A percentile compares a stretch with the other conserved stretches of the same genome.
Conservation (phyloP, 768 basidiomycete genomes). For the Leccinellum rugosiceps region DNA sequence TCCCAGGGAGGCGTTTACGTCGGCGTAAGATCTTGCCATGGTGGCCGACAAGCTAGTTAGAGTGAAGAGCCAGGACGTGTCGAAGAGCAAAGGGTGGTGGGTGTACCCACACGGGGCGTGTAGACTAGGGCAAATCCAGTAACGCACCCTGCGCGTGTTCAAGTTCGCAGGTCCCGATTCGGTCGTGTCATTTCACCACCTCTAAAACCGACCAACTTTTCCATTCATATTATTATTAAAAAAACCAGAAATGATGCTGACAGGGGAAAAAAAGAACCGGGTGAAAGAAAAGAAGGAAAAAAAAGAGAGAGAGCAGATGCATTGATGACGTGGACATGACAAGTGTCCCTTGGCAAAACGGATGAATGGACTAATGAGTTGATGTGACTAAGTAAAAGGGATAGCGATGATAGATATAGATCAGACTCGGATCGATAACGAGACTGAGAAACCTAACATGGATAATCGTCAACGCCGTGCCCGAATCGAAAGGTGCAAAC, state of each 20-base stretch:
- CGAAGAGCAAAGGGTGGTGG: slow-evolving; percentile 13
- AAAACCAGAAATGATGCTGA: slow-evolving; percentile 13
- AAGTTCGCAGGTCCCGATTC: slow-evolving; percentile 3
- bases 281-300: background rate
- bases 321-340: slow-evolving; percentile 24
- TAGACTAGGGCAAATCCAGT: slow-evolving; percentile 19
- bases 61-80: slow-evolving; percentile 20
- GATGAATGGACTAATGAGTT: slow-evolving; percentile 28
- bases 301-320: slow-evolving; percentile 15
- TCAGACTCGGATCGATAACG: slow-evolving; percentile 21
- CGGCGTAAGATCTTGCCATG: slow-evolving; percentile 52
- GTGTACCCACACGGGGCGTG: slow-evolving; percentile 23
- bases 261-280: slow-evolving; percentile 12
- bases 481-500: background rate
- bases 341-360: slow-evolving; percentile 22
- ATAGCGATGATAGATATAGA: slow-evolving; percentile 29
- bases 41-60: slow-evolving; percentile 7
- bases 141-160: slow-evolving; percentile 13
- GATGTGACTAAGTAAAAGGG: slow-evolving; percentile 20
- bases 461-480: slow-evolving; percentile 10
- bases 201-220: background rate
- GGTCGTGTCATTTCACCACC: background rate
- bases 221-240: background rate
- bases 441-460: slow-evolving; percentile 13
- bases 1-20: slow-evolving; percentile 58